These are phyloP conservation scores for Kingdonia uniflora DNA, from an alignment of 164 flowering plant genomes.

Conservation along the genomic window DNA sequence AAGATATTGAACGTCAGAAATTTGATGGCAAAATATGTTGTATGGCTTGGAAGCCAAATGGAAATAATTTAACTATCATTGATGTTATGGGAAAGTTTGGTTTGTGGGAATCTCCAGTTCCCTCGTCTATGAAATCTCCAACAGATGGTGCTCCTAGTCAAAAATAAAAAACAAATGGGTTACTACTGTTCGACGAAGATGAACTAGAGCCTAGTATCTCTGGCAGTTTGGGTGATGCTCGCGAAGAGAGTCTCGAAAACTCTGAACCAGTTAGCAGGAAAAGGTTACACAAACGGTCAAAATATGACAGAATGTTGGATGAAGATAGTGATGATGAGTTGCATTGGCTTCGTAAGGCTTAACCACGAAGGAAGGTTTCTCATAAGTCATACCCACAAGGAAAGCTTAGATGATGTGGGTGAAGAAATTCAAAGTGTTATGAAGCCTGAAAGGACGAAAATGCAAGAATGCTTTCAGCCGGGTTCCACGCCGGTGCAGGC, in stretches of 20 bases:
- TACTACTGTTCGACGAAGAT: conserved; percentile 64
- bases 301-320: conserved; percentile 31
- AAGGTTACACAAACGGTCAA: conserved; percentile 46
- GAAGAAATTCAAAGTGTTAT: conserved; percentile 20
- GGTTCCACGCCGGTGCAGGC: conserved; percentile 72
- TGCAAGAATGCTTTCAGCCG: conserved; percentile 93
- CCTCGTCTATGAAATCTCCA: conserved; percentile 87
- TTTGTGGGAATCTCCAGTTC: conserved; percentile 79
- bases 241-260: conserved; percentile 60
- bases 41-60: conserved; percentile 91
- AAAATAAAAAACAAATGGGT: conserved; percentile 48
- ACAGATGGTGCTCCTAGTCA: conserved; percentile 58
- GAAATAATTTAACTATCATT: conserved; percentile 84
- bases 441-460: conserved; percentile 24
- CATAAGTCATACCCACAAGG: conserved; percentile 26
- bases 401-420: conserved; percentile 19
- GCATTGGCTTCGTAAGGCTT: conserved; percentile 27
- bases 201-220: conserved; percentile 46
- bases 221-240: conserved; percentile 61
- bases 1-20: conserved; percentile 83
- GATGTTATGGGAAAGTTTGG: conserved; percentile 92
- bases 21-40: conserved; percentile 67
- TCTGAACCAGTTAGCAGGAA: conserved; percentile 53
- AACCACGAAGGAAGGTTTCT: conserved; percentile 36
- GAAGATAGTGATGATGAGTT: conserved; percentile 34